Base-by-base conservation (phyloP, 177 flowering plant genomes). In the Tripterygium wilfordii region DNA sequence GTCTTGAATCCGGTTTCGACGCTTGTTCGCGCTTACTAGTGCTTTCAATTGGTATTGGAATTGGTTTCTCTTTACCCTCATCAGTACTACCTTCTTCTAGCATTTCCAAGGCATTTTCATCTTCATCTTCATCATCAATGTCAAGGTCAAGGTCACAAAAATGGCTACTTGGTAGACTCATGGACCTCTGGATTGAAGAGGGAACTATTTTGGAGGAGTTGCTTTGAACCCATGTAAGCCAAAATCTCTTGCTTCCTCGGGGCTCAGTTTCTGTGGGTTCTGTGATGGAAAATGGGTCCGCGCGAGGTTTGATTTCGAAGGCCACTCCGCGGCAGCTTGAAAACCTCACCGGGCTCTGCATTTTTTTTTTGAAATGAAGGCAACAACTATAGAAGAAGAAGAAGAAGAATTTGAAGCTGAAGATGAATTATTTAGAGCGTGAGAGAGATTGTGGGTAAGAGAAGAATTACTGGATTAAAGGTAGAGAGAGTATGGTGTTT, bases 141-240 rank as follows among this genome's bases (percentile, higher is more conserved):
- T 54, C 46, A 18, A 44, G 45, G 15, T 57, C 69, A 36, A 64
- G 47, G 21, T 69, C 74, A 36, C 70, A 69, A 41, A 54, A 65
- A 31, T 69, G 74, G 40, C 67, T 61, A 35, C 74, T 65, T 12
- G 70, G 5, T 42, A 38, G 22, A 25, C 70, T 69, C 25, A 26
- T 10, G 0, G 70, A 36, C 16, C 63, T 54, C 8, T 38, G 32
- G 1, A 64, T 20, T 0, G 64, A 56, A 22, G 47, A 50, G 14
- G 64, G 67, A 33, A 27, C 52, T 0, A 55, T 49, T 18, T 32
- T 44, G 28, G 40, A 54, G 9, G 66, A 47, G 49, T 29, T 42
- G 2, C 53, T 35, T 14, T 24, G 44, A 14, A 1, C 19, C 61
- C 53, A 59, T 4, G 61, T 45, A 22, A 46, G 56, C 64, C 58